A percentile compares a stretch with the other conserved stretches of the same genome.
Conservation (phyloP, 495 filamentous ascomycete species). For the Trichoderma asperelloides region DNA sequence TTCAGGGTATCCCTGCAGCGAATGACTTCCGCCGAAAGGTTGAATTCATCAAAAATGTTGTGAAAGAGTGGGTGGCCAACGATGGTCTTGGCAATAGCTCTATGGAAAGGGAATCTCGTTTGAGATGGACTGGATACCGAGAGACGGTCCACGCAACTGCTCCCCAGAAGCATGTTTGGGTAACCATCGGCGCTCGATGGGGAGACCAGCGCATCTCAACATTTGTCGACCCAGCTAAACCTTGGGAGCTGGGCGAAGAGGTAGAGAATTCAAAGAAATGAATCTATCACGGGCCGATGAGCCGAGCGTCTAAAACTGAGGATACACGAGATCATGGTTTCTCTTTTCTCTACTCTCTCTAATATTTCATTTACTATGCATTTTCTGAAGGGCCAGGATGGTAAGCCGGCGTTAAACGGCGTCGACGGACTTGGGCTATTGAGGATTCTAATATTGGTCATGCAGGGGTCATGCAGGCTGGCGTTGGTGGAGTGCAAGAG, state of each 20-base stretch:
- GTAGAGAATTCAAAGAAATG: constrained; percentile 28
- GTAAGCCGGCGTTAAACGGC: neutral
- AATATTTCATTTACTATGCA: neutral
- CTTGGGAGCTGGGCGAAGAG: constrained; percentile 37
- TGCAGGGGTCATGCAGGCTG: no score
- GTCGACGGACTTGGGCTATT: constrained; percentile 2
- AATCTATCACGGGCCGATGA: neutral
- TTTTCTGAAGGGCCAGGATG: neutral
- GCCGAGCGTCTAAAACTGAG: neutral
- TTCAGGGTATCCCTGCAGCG: constrained; percentile 54
- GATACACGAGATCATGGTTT: neutral
- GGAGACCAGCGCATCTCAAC: constrained; percentile 53
- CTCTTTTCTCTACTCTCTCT: neutral
- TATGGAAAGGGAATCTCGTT: constrained; percentile 38
- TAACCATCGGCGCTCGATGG: constrained; percentile 66
- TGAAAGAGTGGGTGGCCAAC: constrained; percentile 64
- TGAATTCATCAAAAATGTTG: constrained; percentile 58
- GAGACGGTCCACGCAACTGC: constrained; percentile 51
- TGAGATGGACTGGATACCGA: constrained; percentile 60
- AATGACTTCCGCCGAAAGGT: constrained; percentile 79
- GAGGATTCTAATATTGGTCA: neutral
- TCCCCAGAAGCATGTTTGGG: constrained; percentile 69
- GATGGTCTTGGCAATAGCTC: constrained; percentile 58
- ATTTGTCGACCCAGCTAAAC: constrained; percentile 42
- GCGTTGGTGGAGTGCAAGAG: no score